Conservation (phyloP, 495 filamentous ascomycete genomes). For the Lophiotrema nucula region DNA sequence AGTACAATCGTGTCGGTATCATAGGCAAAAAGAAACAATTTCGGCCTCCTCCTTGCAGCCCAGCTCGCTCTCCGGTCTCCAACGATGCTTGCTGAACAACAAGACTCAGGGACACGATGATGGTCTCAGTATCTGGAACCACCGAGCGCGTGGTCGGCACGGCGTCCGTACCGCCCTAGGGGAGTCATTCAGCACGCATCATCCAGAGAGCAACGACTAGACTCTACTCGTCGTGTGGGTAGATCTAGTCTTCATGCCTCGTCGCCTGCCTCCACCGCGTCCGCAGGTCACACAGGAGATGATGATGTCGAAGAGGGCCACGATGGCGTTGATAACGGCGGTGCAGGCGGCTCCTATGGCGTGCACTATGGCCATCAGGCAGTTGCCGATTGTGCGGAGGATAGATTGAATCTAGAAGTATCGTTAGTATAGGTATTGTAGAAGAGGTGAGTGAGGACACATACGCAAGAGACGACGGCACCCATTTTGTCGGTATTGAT, state of each 20-base stretch:
- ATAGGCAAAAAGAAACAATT: too few species aligned
- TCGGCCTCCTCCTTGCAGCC: too few species aligned
- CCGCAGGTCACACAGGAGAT: constrained; percentile 87
- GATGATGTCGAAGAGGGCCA: constrained; percentile 76
- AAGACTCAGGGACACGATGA: too few species aligned
- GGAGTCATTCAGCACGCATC: not conserved
- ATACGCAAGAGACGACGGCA: constrained; percentile 92
- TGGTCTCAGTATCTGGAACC: not conserved
- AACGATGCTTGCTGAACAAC: too few species aligned
- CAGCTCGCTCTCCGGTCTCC: too few species aligned
- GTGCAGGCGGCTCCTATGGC: constrained; percentile 72
- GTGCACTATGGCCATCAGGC: constrained; percentile 81
- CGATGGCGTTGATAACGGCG: constrained; percentile 79
- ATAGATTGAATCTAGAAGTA: constrained; percentile 68
- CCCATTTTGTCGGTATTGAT: constrained; percentile 68
- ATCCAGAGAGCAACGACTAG: constrained; percentile 12
- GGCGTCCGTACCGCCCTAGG: not conserved
- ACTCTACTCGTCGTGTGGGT: constrained; percentile 31
- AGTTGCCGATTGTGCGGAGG: constrained; percentile 79
- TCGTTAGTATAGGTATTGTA: constrained; percentile 19
- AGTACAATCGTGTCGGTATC: too few species aligned
- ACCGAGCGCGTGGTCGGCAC: not conserved
- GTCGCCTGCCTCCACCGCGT: constrained; percentile 48
- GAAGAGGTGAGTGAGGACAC: constrained; percentile 43
- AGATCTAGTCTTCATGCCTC: constrained; percentile 25